phyloP scores from a whole-genome alignment of 257 asterid species.

The Phtheirospermum japonicum region DNA sequence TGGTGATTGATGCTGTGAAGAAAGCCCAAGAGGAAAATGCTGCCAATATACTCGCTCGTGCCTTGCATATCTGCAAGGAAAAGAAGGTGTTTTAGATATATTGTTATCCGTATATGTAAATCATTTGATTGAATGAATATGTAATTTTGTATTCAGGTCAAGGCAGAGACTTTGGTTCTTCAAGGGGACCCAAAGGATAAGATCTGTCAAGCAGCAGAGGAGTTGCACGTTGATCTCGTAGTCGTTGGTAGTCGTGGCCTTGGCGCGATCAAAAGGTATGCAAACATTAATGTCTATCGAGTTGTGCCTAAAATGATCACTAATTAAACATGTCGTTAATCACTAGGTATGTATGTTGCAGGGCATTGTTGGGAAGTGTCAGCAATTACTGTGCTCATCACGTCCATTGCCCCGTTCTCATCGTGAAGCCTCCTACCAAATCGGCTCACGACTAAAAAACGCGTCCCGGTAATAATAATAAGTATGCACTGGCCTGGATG shows the following conservation, averaged over 20 bases:
- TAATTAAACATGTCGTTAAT: no score
- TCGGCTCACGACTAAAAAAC: slow-evolving; percentile 27
- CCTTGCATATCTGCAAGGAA: slow-evolving; percentile 52
- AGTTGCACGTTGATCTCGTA: slow-evolving; percentile 56
- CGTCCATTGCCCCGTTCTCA: slow-evolving; percentile 45
- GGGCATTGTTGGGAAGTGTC: slow-evolving; percentile 61
- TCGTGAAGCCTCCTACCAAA: slow-evolving; percentile 48
- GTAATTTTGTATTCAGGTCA: slow-evolving; percentile 34
- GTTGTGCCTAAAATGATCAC: no score
- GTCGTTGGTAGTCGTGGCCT: slow-evolving; percentile 81
- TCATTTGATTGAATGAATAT: background rate
- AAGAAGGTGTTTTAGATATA: slow-evolving; percentile 33
- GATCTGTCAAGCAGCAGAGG: slow-evolving; percentile 62
- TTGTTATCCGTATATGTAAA: background rate
- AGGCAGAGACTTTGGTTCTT: slow-evolving; percentile 60
- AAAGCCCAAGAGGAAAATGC: slow-evolving; percentile 56
- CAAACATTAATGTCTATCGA: background rate
- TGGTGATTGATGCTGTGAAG: slow-evolving; percentile 47
- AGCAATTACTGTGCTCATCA: slow-evolving; percentile 55
- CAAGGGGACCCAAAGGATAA: slow-evolving; percentile 74
- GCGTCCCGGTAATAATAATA: no score
- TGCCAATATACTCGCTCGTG: slow-evolving; percentile 45
- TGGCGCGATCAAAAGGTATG: slow-evolving; percentile 65
- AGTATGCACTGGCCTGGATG: background rate
- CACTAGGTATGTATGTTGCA: slow-evolving; percentile 14